Evolutionary conservation across 2,329 filamentous ascomycete genomes (phyloP), one percentile per base, ranked within the genome.

Genomic region (Exophiala sp.): DNA sequence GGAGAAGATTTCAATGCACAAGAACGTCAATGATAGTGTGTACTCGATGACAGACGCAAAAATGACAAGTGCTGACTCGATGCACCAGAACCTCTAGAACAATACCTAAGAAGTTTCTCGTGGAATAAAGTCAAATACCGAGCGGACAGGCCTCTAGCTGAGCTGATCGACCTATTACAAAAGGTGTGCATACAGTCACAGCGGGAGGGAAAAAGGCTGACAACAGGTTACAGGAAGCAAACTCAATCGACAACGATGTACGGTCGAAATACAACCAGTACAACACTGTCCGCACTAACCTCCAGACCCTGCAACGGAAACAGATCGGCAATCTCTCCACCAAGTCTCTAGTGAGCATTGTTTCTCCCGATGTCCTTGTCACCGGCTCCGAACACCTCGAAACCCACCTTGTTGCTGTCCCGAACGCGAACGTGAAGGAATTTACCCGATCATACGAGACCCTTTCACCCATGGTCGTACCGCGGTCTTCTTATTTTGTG

Each of bases 81-180:
- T 20, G 60, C 12, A 24, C 24, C 69, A 97, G 92, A 95, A 72
- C 91, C 94, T n/a, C 91, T 92, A 57, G 92, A 96, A 65, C 87
- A 92, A 69, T 99, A 97, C 69, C 77, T 99, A 42, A 84, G 86
- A 67, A 86, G 82, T 51, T 99, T 97, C 73, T 82, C 84, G 62
- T 99, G 94, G 94, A 97, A 97, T 76, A 96, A 94, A 73, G 89
- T 95, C 73, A 94, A 96, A 70, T 99, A 97, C 73, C 86, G 94
- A 65, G 87, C 89, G 59, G 94, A 99, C 72, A 95, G 92, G 71
- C 83, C 92, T 47, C 82, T 99, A 57, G 81, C 84, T 52, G 92
- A 97, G 68, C 79, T 97, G 55, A 87, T 96, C 64, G 88, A 91
- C 70, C 86, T 85, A 38, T 76, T 99, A 54, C 90, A 95, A 69